Base-by-base conservation (phyloP, 1,139 yeast genomes). In the Ogataea hybrid region DNA sequence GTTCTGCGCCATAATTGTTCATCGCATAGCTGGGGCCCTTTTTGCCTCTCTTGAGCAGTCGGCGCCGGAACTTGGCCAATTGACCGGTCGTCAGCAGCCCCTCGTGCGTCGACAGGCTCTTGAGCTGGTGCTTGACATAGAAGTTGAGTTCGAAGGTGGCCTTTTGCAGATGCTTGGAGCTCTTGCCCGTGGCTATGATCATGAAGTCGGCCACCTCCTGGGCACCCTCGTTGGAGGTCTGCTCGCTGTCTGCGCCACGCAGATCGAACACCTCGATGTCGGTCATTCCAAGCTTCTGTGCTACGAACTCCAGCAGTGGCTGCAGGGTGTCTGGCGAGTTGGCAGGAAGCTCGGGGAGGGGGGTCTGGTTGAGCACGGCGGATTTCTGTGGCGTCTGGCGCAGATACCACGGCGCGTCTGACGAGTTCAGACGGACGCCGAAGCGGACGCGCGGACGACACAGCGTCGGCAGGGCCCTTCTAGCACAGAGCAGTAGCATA, bases 141-240 rank as follows among this genome's bases (percentile, higher is more conserved):
- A 67, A 65, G 40, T 69, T 62, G 29, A 89, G 64, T 51, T 81
- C 83, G 15, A 68, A 66, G 1, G 87, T 80, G 1, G 95, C 90
- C 44, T 80, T 82, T 53, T 74, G 81, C 18, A 88, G 67, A 63
- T 90, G 97, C 48, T 77, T 81, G 32, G 79, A 77, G 21, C 92
- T 81, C 57, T 82, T 84, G 2, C 96, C 96, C 0, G 94, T 75
- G n/a, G 81, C 76, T 1, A 90, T 65, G 5, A 89, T 64, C 67
- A 84, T 76, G 54, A 70, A 80, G 39, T 70, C 66, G 46, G 71
- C 53, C 54, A 73, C 48, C 25, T 71, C 73, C 29, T 64, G 55
- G 1, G 73, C 68, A 7, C 70, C 67, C 30, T 71, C 69, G 39
- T 70, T 73, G 3, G 74, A 72, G 36, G 73, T 75, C 21, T 68